Base-by-base conservation (phyloP, 768 basidiomycete species). In the Lactarius indigo region DNA sequence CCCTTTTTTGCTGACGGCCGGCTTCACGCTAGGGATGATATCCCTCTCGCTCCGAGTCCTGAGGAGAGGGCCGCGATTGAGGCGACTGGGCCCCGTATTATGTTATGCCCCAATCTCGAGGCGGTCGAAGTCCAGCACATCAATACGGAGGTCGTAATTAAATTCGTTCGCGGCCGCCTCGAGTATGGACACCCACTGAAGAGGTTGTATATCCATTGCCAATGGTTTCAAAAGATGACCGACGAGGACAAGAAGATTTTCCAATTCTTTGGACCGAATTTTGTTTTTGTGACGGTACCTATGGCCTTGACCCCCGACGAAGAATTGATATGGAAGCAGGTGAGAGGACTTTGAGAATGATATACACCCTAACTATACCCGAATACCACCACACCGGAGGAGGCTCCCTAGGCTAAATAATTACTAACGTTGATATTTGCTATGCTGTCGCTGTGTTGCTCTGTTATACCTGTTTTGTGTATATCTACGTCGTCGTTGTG, bases 1-100 rank as follows among this genome's bases (percentile, higher is more conserved):
- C 33, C 23, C 2, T 61, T 70, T 37, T 13, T 42, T 31, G 18
- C 54, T 12, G 68, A 70, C 30, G 64, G 57, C 42, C 70, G 70
- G 57, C 61, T 69, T n/a, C 37, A 61, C 42, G 23, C 44, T 12
- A 44, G 20, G 15, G 50, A 68, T 18, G 67, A 69, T 47, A 30
- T 59, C n/a, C 68, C 68, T 63, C 64, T 63, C 30, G 33, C 1
- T 20, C 62, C 33, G 31, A 61, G 57, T 17, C 39, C 42, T 23
- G 55, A 61, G 10, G 56, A 69, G 35, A 41, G 7, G 5, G 31
- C 35, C 4, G 31, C 55, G 35, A 64, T 68, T 41, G 23, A 33
- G 23, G 59, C 56, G 2, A 47, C 57, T 15, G 56, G 62, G 18
- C 39, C 64, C 17, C 63, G 31, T 2, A 62, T 69, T 26, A 39